Evolutionary conservation across 495 filamentous ascomycete species (phyloP).

Genomic region (Gamarada debralockiae): DNA sequence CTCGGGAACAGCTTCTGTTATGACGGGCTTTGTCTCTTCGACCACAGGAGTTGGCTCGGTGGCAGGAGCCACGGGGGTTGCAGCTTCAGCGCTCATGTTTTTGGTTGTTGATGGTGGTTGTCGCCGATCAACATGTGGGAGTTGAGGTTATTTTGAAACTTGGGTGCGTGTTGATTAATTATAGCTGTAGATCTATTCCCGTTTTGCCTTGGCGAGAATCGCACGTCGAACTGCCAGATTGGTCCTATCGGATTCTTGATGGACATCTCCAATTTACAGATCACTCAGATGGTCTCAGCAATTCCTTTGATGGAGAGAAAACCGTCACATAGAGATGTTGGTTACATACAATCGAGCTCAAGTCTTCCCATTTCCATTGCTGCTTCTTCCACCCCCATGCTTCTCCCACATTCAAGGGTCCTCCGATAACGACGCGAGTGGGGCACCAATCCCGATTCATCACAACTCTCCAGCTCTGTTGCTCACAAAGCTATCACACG

Average conservation of each 20-base stretch:
- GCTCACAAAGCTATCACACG: neutral
- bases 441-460: neutral
- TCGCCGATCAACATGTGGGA: neutral
- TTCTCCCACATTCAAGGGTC: neutral
- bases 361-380: neutral
- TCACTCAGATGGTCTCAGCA: no score
- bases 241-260: no score
- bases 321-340: no score
- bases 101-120: neutral
- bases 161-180: neutral
- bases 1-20: neutral
- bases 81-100: constrained; percentile 22
- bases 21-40: constrained; percentile 6
- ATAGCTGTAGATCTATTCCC: neutral
- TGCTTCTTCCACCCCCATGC: no score
- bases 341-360: no score
- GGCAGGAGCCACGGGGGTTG: constrained; percentile 5
- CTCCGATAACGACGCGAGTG: constrained; percentile 2
- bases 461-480: neutral
- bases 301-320: no score
- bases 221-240: no score
- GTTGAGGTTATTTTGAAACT: constrained; percentile 9
- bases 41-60: constrained; percentile 1
- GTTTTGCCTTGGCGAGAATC: no score
- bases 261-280: no score